phyloP scores from a whole-genome alignment of 306 rosid genomes.

The Parietaria judaica region DNA sequence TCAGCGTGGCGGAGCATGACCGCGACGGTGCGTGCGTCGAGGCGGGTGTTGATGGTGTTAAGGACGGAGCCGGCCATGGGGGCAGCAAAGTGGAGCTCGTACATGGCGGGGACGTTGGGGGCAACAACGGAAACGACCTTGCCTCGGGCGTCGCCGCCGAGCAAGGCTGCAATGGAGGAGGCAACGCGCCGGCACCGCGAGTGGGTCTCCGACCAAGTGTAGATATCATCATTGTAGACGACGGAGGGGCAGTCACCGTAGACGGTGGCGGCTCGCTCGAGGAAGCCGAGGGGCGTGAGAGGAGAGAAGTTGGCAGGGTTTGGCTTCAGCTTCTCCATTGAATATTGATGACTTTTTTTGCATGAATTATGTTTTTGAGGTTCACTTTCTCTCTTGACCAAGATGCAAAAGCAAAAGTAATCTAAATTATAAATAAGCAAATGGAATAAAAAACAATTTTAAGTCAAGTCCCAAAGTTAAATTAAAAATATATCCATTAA shows the following conservation, averaged over 20 bases:
- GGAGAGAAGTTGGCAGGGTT: conserved; percentile 6
- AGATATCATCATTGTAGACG: conserved; percentile 8
- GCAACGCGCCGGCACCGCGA: conserved; percentile 13
- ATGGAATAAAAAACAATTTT: no score
- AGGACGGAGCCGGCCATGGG: conserved; percentile 66
- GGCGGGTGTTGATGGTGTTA: conserved; percentile 61
- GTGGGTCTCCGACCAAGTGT: conserved; percentile 17
- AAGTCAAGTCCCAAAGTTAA: no score
- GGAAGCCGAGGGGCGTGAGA: conserved; percentile 17
- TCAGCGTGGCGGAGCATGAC: conserved; percentile 45
- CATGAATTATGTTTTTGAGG: neutral
- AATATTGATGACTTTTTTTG: no score
- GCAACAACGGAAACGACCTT: conserved; percentile 53
- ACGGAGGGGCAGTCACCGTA: conserved; percentile 16
- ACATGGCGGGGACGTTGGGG: conserved; percentile 68
- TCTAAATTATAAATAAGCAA: no score
- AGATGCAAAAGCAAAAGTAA: neutral
- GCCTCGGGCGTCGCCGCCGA: conserved; percentile 31
- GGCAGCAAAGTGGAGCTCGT: conserved; percentile 71
- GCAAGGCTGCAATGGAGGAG: conserved; percentile 3
- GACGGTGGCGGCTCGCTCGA: conserved; percentile 19
- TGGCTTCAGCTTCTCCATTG: conserved; percentile 17
- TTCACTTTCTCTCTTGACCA: neutral
- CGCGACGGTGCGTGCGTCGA: conserved; percentile 47
- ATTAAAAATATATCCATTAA: no score